A percentile compares a stretch with the other conserved stretches of the same genome.
Conservation (phyloP, 2,329 filamentous ascomycete genomes). For the Hansfordia pulvinata region DNA sequence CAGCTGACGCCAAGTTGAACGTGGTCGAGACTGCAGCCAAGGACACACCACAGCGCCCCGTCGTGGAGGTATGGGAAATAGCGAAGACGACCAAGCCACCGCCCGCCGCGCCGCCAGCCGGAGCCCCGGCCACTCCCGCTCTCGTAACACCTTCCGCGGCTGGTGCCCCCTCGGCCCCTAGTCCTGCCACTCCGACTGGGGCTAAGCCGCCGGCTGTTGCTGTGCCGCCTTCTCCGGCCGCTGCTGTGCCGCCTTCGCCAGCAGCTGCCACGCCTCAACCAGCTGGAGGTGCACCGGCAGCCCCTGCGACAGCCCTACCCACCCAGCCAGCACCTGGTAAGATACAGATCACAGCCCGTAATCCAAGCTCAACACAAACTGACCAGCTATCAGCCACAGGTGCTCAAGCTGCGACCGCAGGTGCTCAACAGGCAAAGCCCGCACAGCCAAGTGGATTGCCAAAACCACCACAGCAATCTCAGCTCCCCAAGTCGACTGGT, state of each 20-base stretch:
- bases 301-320: slow-evolving; percentile 1
- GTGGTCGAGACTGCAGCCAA: slow-evolving; percentile 69
- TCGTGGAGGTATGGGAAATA: slow-evolving; percentile 75
- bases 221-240: slow-evolving; percentile 16
- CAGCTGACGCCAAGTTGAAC: slow-evolving; percentile 56
- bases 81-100: slow-evolving; percentile 53
- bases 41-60: slow-evolving; percentile 75
- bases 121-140: slow-evolving; percentile 4
- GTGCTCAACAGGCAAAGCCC: slow-evolving; percentile 5
- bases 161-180: too few species aligned
- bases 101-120: slow-evolving; percentile 12
- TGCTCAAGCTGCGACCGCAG: slow-evolving; percentile 4
- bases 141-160: too few species aligned
- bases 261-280: slow-evolving; percentile 4
- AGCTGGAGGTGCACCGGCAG: slow-evolving; percentile 4
- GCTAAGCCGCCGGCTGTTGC: slow-evolving; percentile 1
- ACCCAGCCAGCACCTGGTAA: slow-evolving; percentile 1
- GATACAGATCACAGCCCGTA: slow-evolving; percentile 1
- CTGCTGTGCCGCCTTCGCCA: slow-evolving; percentile 14
- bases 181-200: slow-evolving; percentile 2
- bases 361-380: slow-evolving; percentile 7
- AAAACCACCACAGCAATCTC: slow-evolving; percentile 9
- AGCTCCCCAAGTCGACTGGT: slow-evolving; percentile 11
- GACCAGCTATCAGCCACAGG: slow-evolving; percentile 1
- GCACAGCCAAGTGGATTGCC: too few species aligned